Evolutionary conservation across 805 yeast species (phyloP).

Genomic region (Candida endomychidarum): DNA sequence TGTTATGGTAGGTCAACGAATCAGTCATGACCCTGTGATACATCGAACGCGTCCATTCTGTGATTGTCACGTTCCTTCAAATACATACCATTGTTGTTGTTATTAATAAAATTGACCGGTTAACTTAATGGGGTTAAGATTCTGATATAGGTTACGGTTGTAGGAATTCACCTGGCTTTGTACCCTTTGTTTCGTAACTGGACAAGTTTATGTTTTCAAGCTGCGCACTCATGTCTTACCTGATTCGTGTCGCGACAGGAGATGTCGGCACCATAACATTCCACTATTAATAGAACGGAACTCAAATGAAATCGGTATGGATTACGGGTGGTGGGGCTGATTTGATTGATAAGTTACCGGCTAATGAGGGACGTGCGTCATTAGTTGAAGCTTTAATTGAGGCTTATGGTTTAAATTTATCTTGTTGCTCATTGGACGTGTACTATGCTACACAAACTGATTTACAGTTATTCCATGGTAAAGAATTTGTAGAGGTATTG

Average conservation of each 20-base stretch:
- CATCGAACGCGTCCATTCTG: no score
- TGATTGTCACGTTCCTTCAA: no score
- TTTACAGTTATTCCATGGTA: slow-evolving; percentile 50
- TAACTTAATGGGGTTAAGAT: no score
- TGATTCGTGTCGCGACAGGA: slow-evolving; percentile 4
- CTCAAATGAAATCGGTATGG: slow-evolving; percentile 16
- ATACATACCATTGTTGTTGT: slow-evolving; percentile 6
- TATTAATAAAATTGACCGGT: no score
- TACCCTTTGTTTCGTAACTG: slow-evolving; percentile 3
- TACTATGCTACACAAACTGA: slow-evolving; percentile 33
- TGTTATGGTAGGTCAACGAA: not conserved
- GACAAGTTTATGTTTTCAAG: slow-evolving; percentile 1
- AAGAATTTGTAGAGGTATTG: slow-evolving; percentile 40
- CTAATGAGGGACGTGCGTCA: slow-evolving; percentile 52
- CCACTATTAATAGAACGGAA: not conserved
- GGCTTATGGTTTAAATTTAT: slow-evolving; percentile 20
- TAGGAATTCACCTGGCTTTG: not conserved
- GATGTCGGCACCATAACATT: no score
- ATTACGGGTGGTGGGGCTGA: slow-evolving; percentile 19
- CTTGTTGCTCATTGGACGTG: slow-evolving; percentile 7
- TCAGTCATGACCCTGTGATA: no score
- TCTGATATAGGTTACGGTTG: no score
- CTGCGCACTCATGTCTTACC: not conserved
- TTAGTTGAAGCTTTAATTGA: slow-evolving; percentile 41
- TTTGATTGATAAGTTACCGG: slow-evolving; percentile 46